Evolutionary conservation across 495 filamentous ascomycete genomes (phyloP).

Genomic region (Podospora sp.): DNA sequence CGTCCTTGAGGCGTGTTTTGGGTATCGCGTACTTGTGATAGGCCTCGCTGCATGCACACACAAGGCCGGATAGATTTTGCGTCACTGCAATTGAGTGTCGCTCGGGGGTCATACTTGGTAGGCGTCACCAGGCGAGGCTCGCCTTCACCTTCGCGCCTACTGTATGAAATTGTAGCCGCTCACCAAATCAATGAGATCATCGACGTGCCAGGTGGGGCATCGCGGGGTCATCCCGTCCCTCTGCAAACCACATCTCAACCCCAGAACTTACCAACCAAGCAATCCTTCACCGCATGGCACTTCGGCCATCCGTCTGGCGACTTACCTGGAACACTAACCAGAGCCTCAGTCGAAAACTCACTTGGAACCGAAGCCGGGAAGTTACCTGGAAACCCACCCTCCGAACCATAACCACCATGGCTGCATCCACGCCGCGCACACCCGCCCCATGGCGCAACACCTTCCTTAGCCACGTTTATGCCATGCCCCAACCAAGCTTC

Average conservation of each 20-base stretch:
- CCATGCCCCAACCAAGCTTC: conserved; percentile 67
- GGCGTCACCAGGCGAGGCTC: too few species aligned
- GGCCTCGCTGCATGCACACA: too few species aligned
- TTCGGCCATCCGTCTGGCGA: background rate
- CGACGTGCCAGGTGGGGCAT: background rate
- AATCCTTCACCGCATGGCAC: background rate
- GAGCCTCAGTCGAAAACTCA: background rate
- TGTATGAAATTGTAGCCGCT: background rate
- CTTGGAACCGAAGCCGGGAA: background rate
- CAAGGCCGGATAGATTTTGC: too few species aligned
- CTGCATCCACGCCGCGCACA: conserved; percentile 17
- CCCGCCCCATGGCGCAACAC: conserved; percentile 64
- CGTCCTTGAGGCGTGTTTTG: too few species aligned
- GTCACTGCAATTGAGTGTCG: too few species aligned
- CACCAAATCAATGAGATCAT: conserved; percentile 1
- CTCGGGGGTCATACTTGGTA: too few species aligned
- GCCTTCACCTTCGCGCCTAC: background rate
- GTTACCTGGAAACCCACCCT: background rate
- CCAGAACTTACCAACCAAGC: background rate
- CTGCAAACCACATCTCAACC: background rate
- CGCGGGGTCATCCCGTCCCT: background rate
- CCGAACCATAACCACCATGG: background rate
- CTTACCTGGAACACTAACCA: background rate
- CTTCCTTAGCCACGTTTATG: conserved; percentile 66
- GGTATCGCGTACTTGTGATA: too few species aligned